Conservation (phyloP, 352 stramenopile species). For the Phytophthora sp. region DNA sequence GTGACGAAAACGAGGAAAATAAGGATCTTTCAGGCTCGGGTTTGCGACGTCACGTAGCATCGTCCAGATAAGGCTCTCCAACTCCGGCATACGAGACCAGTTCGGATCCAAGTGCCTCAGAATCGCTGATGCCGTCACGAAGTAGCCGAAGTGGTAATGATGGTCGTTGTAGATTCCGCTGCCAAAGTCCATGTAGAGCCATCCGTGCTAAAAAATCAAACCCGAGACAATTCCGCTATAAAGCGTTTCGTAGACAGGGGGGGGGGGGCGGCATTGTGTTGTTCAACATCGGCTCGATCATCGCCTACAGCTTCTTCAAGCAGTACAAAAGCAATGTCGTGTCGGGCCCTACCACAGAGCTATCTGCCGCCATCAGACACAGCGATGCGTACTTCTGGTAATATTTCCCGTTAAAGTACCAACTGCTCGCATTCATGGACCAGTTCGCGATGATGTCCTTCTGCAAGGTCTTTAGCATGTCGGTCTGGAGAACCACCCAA, state of each 20-base stretch:
- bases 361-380: conserved; percentile 69
- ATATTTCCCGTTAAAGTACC: conserved; percentile 81
- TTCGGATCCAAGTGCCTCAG: conserved; percentile 63
- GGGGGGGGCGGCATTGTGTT: conserved; percentile 57
- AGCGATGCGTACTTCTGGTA: conserved; percentile 84
- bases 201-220: conserved; percentile 48
- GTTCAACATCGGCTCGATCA: conserved; percentile 64
- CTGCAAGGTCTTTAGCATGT: conserved; percentile 47
- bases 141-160: conserved; percentile 86
- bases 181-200: conserved; percentile 69
- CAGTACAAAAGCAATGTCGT: conserved; percentile 55
- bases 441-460: conserved; percentile 63
- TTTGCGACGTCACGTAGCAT: conserved; percentile 80
- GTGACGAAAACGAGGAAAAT: conserved; percentile 76
- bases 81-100: conserved; percentile 53
- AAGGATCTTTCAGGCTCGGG: conserved; percentile 49
- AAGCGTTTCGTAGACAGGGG: conserved; percentile 67
- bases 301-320: conserved; percentile 57
- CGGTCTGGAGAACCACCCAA: conserved; percentile 41
- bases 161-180: conserved; percentile 87
- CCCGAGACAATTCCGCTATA: conserved; percentile 66
- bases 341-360: conserved; percentile 51
- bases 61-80: conserved; percentile 59
- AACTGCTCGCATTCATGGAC: conserved; percentile 54
- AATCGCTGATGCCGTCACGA: conserved; percentile 66